Evolutionary conservation across 192 early-diverging fungal genomes (phyloP).

Genomic region (Backusella luteola): DNA sequence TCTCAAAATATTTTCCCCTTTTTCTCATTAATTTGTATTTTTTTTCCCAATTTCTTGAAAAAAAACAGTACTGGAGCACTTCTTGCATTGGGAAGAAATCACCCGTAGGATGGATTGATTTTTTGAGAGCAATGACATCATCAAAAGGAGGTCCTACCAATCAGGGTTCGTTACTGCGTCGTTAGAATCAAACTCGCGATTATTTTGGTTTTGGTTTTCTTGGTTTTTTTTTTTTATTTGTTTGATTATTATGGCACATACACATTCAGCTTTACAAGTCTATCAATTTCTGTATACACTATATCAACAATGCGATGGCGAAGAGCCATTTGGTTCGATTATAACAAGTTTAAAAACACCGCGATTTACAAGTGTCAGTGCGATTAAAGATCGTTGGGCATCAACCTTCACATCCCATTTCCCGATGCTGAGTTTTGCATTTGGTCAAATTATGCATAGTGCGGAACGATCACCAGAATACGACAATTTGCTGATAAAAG

Average conservation of each 20-base stretch:
- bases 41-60: too few species aligned
- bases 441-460: not conserved
- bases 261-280: constrained; percentile 6
- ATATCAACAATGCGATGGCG: not conserved
- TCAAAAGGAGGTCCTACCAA: too few species aligned
- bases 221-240: too few species aligned
- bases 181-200: too few species aligned
- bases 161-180: too few species aligned
- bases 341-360: not conserved
- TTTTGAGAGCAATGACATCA: too few species aligned
- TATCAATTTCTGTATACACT: not conserved
- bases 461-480: constrained; percentile 3
- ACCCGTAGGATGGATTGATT: too few species aligned
- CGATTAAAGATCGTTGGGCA: not conserved
- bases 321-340: not conserved
- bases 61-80: constrained; percentile 55
- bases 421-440: not conserved
- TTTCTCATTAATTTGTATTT: too few species aligned
- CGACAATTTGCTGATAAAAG: not conserved
- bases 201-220: too few species aligned
- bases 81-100: not conserved
- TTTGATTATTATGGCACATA: not conserved
- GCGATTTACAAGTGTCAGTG: not conserved
- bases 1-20: too few species aligned
- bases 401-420: not conserved